Percentiles rank a stretch among this genome's conserved stretches.
Conservation (phyloP, 148 eudicot species). For the Rhododendron ferrugineum region DNA sequence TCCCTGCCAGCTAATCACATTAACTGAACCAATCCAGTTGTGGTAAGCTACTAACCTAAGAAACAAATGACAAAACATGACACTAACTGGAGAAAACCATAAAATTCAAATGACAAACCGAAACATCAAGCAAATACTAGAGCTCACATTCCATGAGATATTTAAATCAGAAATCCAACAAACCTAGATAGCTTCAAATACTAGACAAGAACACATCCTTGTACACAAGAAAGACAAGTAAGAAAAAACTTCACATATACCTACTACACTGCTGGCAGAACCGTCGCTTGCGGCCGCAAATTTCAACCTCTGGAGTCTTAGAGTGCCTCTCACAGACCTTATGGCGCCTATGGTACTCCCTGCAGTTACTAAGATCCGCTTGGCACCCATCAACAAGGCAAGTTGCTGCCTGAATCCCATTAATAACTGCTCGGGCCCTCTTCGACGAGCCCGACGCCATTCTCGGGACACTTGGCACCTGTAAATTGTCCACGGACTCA, state of each 20-base stretch:
- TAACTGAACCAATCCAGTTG: neutral
- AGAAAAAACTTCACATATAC: conserved; percentile 14
- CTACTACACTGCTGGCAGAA: conserved; percentile 83
- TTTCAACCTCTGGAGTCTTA: conserved; percentile 54
- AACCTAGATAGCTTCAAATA: neutral
- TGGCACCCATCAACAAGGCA: conserved; percentile 64
- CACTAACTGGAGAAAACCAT: neutral
- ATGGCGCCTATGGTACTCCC: conserved; percentile 67
- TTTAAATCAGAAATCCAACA: neutral
- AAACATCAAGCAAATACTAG: neutral
- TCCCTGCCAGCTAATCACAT: neutral
- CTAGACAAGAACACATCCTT: neutral
- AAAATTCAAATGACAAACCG: neutral
- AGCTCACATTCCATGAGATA: neutral
- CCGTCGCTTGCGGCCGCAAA: conserved; percentile 50
- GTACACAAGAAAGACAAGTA: neutral
- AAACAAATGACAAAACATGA: neutral
- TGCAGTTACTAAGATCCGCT: conserved; percentile 55
- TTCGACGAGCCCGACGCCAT: conserved; percentile 51
- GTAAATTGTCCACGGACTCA: conserved; percentile 17
- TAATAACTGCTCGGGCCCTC: conserved; percentile 39
- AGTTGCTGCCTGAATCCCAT: conserved; percentile 31
- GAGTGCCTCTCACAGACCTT: conserved; percentile 76
- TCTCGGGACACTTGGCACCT: conserved; percentile 13
- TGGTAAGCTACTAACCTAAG: neutral